Evolutionary conservation across 306 rosid genomes (phyloP), one percentile per base, ranked within the genome.

Genomic region (Hylodesmum podocarpum): DNA sequence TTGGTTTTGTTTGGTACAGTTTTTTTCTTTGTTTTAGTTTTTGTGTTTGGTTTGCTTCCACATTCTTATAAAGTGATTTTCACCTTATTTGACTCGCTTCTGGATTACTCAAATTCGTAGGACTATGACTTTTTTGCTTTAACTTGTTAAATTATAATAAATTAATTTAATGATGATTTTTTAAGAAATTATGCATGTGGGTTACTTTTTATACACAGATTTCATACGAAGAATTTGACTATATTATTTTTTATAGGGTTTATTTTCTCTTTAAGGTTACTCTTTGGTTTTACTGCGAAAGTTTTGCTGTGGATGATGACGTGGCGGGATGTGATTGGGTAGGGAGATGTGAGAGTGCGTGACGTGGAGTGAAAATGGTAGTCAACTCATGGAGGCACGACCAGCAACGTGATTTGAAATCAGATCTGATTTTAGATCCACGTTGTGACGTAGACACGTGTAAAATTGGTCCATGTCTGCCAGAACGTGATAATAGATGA

Each of bases 361-460:
- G 66, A 18, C 58, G 15, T 58, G 39, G 40, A 25, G 49, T 58
- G 9, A 15, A 21, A 7, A 18, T 58, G 2, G 22, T 1, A 33
- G 82, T 70, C 77, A 78, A 61, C 72, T n/a, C 14, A 16, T 9
- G 1, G 49, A 33, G 75, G 53, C 41, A 14, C 49, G 59, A 58
- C 34, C 44, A 7, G 7, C 11, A 78, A 34, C 54, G 40, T 22
- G 22, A 9, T 25, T 70, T 59, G 27, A 66, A 66, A 14, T 43
- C 18, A 59, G 76, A 78, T 69, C 70, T 78, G 70, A 58, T 33
- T 44, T 68, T 19, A 57, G 77, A 37, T 29, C 72, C 63, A 36
- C 54, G 29, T 62, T 39, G 11, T 24, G 22, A 8, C 27, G n/a
- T 27, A 29, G 53, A 49, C 36, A 55, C 66, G 80, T 64, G 54